Evolutionary conservation across 495 filamentous ascomycete genomes (phyloP), one percentile per base, ranked within the genome.

Genomic region (Cairneyella variabilis): DNA sequence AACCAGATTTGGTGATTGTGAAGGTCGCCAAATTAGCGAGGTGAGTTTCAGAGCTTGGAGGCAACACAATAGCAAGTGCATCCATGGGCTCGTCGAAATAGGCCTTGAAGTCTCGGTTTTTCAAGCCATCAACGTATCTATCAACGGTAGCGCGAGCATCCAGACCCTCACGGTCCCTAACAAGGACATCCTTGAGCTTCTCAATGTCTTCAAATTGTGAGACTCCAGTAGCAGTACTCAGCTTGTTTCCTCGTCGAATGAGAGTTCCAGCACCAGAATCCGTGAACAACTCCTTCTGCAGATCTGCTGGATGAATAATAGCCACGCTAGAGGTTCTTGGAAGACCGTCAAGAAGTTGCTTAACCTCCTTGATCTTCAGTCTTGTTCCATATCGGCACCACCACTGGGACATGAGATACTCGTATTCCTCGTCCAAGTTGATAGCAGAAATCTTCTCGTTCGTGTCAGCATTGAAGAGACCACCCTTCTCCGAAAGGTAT

Each of bases 341-440:
- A 10, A 98, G 80, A 23, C 86, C 84, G 49, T 85, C 85, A 45
- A 98, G 75, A 8, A 98, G 80, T 17, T 93, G 88, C 76, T 97
- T 97, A 72, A 96, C 95, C 74, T 98, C 92, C 72, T 92, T 95
- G 71, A 98, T 97, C 86, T 98, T 98, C 51, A 97, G 74, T 60
- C 91, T 84, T 37, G 93, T 98, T 27, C 93, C 93, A 70, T 95
- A 93, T 57, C 87, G 86, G 65, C 96, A 95, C 93, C 93, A 98
- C 67, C 88, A 84, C 71, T 97, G 91, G 42, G 78, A 83, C 92
- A 98, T 96, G 60, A 97, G 77, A 65, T 90, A 79, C 14, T 96
- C 95, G 66, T 87, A 98, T 69, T 98, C 93, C 71, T 98, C 92
- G 62, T 98, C 93, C 20, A 98, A 80, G 73, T 98, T 97, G 66